Evolutionary conservation across 371 early-diverging fungal species (phyloP), one percentile per base, ranked within the genome.

Genomic region (Syncephalastrum contaminatum): DNA sequence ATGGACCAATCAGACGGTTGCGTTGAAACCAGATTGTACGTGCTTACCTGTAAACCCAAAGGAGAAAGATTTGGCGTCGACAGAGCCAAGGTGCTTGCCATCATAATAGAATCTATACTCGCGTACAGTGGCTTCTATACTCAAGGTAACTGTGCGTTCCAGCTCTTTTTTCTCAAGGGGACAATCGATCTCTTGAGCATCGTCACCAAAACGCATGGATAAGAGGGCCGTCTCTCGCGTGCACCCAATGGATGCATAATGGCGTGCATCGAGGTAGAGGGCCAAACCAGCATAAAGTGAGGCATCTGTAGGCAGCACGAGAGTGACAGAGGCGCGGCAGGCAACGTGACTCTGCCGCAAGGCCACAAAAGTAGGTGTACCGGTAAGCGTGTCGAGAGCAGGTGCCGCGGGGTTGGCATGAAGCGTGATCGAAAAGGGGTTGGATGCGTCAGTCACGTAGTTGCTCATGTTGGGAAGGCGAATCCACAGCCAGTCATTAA

Each of bases 231-330:
- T 14, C 36, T 8, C 18, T 50, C 8, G 10, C 22, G 8, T 8
- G 30, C 46, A 45, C 10, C 36, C 36, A 10, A 55, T 40, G n/a
- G 48, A 20, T 14, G 36, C 21, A 30, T 57, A 51, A 51, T 57
- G 58, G 8, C 18, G 14, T 14, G 44, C 30, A 44, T 57, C 58
- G 19, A 57, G 24, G 24, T 57, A 57, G 10, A 51, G 45, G 0
- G 51, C 43, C 24, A 57, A 50, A 13, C 51, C 58, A 36, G 58
- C 58, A 30, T 30, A 30, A 8, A 30, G 36, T 8, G 36, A 30
- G 36, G 36, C 36, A 30, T 30, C 12, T 30, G 5, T 12, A 30
- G 60, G 53, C 48, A 75, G 69, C 30, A 69, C 64, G 7, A 75
- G 45, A 0, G 67, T 54, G 16, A 66, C 40, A 54, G 71, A 73